These are phyloP conservation scores for Trichoderma asperellum DNA, from an alignment of 2,329 filamentous ascomycete genomes.

Conservation along the genomic window DNA sequence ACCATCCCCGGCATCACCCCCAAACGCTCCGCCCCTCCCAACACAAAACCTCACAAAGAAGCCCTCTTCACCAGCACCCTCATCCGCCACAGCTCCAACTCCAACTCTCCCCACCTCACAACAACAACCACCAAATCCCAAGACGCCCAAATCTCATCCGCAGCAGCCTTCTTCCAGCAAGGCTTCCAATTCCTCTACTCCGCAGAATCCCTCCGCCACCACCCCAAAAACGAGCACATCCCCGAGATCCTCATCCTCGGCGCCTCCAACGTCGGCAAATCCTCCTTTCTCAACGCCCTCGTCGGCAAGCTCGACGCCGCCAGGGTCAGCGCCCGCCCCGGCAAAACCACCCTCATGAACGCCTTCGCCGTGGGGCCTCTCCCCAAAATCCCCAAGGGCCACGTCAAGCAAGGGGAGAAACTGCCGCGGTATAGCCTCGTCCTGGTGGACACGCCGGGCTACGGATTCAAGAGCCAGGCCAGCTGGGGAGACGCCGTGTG, in stretches of 20 bases:
- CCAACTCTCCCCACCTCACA: slow-evolving; percentile 16
- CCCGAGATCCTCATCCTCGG: slow-evolving; percentile 77
- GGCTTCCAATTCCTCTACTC: slow-evolving; percentile 53
- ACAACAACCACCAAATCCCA: slow-evolving; percentile 30
- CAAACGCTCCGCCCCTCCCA: slow-evolving; percentile 26
- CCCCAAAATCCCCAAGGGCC: slow-evolving; percentile 36
- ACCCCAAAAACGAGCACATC: slow-evolving; percentile 55
- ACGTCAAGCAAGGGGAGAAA: slow-evolving; percentile 42
- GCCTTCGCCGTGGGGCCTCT: slow-evolving; percentile 58
- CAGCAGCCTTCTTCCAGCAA: slow-evolving; percentile 41
- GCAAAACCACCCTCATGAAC: slow-evolving; percentile 60
- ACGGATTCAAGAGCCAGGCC: slow-evolving; percentile 51
- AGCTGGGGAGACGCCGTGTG: slow-evolving; percentile 59
- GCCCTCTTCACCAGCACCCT: slow-evolving; percentile 30
- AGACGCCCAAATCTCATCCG: slow-evolving; percentile 36
- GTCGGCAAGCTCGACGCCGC: slow-evolving; percentile 56
- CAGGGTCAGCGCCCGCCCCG: slow-evolving; percentile 54
- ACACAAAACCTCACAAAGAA: slow-evolving; percentile 26
- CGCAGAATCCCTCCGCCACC: slow-evolving; percentile 52
- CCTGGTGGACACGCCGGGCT: slow-evolving; percentile 57
- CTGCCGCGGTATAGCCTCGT: slow-evolving; percentile 53
- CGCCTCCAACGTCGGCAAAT: slow-evolving; percentile 89
- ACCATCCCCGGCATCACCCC: not conserved
- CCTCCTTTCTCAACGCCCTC: slow-evolving; percentile 83
- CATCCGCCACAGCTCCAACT: slow-evolving; percentile 30